A percentile compares a stretch with the other conserved stretches of the same genome.
Evolutionary conservation across 805 yeast species (phyloP).

Genomic region (Aciculoconidium aculeatum): DNA sequence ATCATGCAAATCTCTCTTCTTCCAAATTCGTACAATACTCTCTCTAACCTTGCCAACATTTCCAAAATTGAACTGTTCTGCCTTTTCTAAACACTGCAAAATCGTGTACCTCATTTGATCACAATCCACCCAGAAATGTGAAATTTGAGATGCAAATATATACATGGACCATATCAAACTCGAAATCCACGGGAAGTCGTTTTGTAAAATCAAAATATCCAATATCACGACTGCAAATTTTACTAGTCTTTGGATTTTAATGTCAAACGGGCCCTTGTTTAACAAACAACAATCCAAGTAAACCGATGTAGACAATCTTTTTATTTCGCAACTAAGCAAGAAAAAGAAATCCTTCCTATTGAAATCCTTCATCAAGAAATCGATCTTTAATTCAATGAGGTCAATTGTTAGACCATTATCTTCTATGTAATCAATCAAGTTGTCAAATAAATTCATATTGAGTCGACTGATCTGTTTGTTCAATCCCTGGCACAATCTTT

Average conservation of each 20-base stretch:
- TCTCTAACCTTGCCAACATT: slow-evolving; percentile 20
- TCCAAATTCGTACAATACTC: slow-evolving; percentile 22
- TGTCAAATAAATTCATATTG: slow-evolving; percentile 11
- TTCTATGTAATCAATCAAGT: slow-evolving; percentile 5
- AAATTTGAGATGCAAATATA: slow-evolving; percentile 22
- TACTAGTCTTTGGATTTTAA: slow-evolving; percentile 11
- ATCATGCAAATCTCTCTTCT: slow-evolving; percentile 20
- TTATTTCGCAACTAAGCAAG: slow-evolving; percentile 22
- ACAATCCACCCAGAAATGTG: slow-evolving; percentile 15
- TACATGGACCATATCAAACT: slow-evolving; percentile 27
- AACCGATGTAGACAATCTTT: slow-evolving; percentile 17
- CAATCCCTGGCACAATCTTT: slow-evolving; percentile 12
- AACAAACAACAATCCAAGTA: slow-evolving; percentile 24
- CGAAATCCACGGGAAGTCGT: slow-evolving; percentile 24
- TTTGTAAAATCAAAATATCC: slow-evolving; percentile 19
- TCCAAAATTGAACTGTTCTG: slow-evolving; percentile 22
- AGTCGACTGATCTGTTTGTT: slow-evolving; percentile 11
- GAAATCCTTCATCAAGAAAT: slow-evolving; percentile 6
- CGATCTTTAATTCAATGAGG: slow-evolving; percentile 7
- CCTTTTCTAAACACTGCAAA: slow-evolving; percentile 18
- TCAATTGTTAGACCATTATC: slow-evolving; percentile 3
- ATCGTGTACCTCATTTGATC: slow-evolving; percentile 22
- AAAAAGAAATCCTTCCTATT: slow-evolving; percentile 20
- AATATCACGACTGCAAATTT: slow-evolving; percentile 13
- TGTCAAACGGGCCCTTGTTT: slow-evolving; percentile 19